Evolutionary conservation across 805 yeast species (phyloP).

Genomic region (Candida mattraensis): DNA sequence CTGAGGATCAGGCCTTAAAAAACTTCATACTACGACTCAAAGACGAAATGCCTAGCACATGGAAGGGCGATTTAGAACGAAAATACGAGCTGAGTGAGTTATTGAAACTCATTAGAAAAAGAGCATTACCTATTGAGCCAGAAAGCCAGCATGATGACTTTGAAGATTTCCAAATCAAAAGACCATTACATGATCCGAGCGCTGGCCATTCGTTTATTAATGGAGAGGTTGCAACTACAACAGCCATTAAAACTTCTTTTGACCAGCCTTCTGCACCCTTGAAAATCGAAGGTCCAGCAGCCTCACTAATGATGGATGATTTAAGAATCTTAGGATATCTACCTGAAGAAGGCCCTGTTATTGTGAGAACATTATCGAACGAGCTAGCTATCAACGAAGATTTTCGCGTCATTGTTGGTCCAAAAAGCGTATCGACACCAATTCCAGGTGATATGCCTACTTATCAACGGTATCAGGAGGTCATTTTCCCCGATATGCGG

Average conservation of each 20-base stretch:
- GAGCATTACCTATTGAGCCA: too few relatives aligned
- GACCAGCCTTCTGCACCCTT: too few relatives aligned
- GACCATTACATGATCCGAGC: too few relatives aligned
- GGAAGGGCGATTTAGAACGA: conserved; percentile 15
- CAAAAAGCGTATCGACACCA: not conserved
- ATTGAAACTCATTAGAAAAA: too few relatives aligned
- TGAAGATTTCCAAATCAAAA: too few relatives aligned
- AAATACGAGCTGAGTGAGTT: conserved; percentile 6
- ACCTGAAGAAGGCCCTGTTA: conserved; percentile 6
- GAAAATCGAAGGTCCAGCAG: too few relatives aligned
- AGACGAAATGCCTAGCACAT: conserved; percentile 10
- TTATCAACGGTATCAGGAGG: conserved; percentile 3
- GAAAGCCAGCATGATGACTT: too few relatives aligned
- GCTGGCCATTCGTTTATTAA: too few relatives aligned
- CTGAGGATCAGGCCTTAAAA: conserved; percentile 12
- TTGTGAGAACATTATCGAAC: conserved; percentile 3
- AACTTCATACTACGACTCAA: conserved; percentile 20
- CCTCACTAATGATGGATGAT: not conserved
- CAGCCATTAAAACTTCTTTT: too few relatives aligned
- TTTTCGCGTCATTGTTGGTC: conserved; percentile 8
- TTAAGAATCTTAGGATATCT: conserved; percentile 13
- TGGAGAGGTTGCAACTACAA: too few relatives aligned
- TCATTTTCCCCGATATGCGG: conserved; percentile 4
- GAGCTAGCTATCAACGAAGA: conserved; percentile 3
- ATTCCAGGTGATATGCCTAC: not conserved